Evolutionary conservation across 2,329 filamentous ascomycete species (phyloP), one percentile per base, ranked within the genome.

Genomic region (Claviceps arundinis): DNA sequence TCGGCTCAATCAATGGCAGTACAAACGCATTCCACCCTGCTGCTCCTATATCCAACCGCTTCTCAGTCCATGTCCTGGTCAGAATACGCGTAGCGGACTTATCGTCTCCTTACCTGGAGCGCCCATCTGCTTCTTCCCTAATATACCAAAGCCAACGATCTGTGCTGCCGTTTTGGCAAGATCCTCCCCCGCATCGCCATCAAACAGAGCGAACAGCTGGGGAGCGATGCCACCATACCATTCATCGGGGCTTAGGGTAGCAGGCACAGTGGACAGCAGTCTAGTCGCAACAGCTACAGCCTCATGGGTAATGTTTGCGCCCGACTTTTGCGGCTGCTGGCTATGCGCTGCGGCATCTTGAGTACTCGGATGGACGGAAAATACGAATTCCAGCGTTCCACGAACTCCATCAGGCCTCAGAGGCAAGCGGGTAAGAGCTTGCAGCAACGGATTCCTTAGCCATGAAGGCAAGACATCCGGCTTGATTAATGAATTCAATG

Each of bases 321-420:
- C 80, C 61, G 74, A 69, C 50, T 77, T 80, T 57, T 78, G 76
- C 1, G 74, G 70, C 4, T 61, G 60, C 2, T 68, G 64, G 1
- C 68, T 67, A 51, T 74, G 71, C 6, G 69, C 65, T 0, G 62
- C 50, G 57, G 66, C 64, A 52, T 69, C 63, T 6, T 68, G 66
- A 56, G 69, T 72, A 55, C 76, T 73, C 0, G 83, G 78, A 55
- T 86, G 83, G 6, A 85, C 80, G 1, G 82, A 76, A 53, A 86
- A 84, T 38, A 88, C 73, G 60, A 87, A 87, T 60, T 87, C 84
- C 55, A 87, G 71, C 0, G 81, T 84, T 26, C 79, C 76, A 37
- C 84, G 75, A 14, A 88, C 81, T 17, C 84, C 84, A 55, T 80
- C 74, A 2, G 70, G 67, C 4, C 83, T 73, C 26, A 86, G 69